Conservation (phyloP, 2,329 filamentous ascomycete species). For the Penicillium verrucosum region DNA sequence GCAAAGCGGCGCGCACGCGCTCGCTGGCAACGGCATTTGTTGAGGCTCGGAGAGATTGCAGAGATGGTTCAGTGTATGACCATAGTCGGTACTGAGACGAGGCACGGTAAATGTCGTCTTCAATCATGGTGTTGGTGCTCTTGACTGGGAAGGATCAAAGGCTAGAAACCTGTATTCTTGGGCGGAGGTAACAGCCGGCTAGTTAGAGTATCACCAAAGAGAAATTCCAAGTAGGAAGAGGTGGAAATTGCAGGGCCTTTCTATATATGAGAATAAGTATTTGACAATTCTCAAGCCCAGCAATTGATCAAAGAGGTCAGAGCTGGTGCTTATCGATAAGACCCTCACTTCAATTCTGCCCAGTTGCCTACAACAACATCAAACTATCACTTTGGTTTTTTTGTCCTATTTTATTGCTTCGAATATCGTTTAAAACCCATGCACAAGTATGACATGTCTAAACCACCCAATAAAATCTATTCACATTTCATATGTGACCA, state of each 20-base stretch:
- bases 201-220: too few species aligned
- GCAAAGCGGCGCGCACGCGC: slow-evolving; percentile 58
- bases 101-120: slow-evolving; percentile 86
- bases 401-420: background rate
- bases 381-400: background rate
- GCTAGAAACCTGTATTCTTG: background rate
- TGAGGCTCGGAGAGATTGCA: slow-evolving; percentile 68
- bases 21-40: slow-evolving; percentile 78
- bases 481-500: background rate
- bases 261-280: too few species aligned
- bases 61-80: slow-evolving; percentile 77
- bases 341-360: too few species aligned
- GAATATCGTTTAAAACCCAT: background rate
- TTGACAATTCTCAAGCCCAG: background rate
- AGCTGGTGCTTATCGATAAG: slow-evolving; percentile 6
- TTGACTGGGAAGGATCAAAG: background rate
- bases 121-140: slow-evolving; percentile 59
- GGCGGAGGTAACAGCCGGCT: too few species aligned
- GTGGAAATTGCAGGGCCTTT: background rate
- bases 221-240: background rate
- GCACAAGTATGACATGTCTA: background rate
- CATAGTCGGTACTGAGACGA: slow-evolving; percentile 89
- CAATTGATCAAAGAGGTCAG: background rate
- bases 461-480: slow-evolving; percentile 1
- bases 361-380: background rate